Evolutionary conservation across 2,329 filamentous ascomycete species (phyloP).

Genomic region (Calonectria hawksworthii): DNA sequence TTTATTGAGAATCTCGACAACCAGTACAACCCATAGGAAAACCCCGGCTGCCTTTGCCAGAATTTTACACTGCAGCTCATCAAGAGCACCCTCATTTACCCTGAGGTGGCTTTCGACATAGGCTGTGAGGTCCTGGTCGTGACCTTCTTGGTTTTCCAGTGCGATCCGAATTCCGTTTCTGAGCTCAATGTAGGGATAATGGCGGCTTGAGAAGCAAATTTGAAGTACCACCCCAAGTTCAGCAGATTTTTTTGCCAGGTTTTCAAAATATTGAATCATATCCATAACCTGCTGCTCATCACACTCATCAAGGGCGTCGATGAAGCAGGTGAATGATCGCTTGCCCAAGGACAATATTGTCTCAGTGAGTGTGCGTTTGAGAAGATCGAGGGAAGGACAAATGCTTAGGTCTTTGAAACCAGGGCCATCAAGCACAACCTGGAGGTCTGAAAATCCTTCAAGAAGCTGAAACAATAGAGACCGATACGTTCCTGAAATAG

Average conservation of each 20-base stretch:
- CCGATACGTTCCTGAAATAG: neutral
- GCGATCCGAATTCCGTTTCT: slow-evolving; percentile 41
- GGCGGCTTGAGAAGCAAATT: slow-evolving; percentile 62
- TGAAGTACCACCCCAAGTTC: slow-evolving; percentile 35
- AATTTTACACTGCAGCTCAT: slow-evolving; percentile 40
- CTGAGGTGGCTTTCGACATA: slow-evolving; percentile 37
- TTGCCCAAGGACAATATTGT: neutral
- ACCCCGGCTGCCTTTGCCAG: slow-evolving; percentile 55
- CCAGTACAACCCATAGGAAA: slow-evolving; percentile 61
- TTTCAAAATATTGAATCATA: slow-evolving; percentile 59
- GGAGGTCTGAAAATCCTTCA: neutral
- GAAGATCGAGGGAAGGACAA: neutral
- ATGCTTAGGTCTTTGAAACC: neutral
- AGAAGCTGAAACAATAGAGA: neutral
- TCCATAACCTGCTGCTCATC: slow-evolving; percentile 55
- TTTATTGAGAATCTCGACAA: slow-evolving; percentile 53
- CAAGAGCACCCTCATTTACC: neutral
- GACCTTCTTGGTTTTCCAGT: slow-evolving; percentile 44
- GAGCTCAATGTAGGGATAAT: slow-evolving; percentile 60
- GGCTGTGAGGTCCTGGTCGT: slow-evolving; percentile 42
- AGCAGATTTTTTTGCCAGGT: slow-evolving; percentile 47
- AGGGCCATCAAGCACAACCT: neutral
- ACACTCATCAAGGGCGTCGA: slow-evolving; percentile 66
- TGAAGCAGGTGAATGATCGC: slow-evolving; percentile 29
- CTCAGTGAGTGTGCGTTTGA: neutral